Percentiles rank a stretch among this genome's conserved stretches.
Evolutionary conservation across 2,329 filamentous ascomycete species (phyloP).

Genomic region (Stemphylium beticola): DNA sequence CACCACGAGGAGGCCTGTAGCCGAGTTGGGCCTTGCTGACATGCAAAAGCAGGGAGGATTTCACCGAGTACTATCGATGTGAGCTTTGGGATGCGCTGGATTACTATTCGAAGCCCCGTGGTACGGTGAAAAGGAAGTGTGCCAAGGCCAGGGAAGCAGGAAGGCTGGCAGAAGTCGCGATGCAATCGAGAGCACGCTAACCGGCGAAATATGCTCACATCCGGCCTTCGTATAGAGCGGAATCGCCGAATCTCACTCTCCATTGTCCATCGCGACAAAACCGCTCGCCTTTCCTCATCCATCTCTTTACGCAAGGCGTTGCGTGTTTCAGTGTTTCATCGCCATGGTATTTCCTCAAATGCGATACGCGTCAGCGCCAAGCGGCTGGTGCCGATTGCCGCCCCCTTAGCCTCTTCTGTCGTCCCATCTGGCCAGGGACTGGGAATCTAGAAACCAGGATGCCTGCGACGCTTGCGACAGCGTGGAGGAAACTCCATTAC

Average conservation of each 20-base stretch:
- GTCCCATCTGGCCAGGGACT: slow-evolving; percentile 10
- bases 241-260: background rate
- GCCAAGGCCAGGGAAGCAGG: no score
- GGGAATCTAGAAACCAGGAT: slow-evolving; percentile 17
- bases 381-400: slow-evolving; percentile 26
- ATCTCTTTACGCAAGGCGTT: background rate
- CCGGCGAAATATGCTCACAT: background rate
- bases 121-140: no score
- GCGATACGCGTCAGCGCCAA: slow-evolving; percentile 32
- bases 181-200: no score
- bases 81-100: no score
- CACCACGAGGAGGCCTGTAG: no score
- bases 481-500: background rate
- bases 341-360: slow-evolving; percentile 4
- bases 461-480: slow-evolving; percentile 10
- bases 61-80: no score
- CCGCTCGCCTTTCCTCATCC: background rate
- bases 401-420: slow-evolving; percentile 27
- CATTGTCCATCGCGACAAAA: background rate
- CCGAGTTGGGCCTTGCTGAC: no score
- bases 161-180: no score
- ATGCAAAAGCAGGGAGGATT: no score
- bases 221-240: background rate
- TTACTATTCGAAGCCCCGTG: no score
- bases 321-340: background rate